Evolutionary conservation across 1,139 yeast genomes (phyloP).

Genomic region (Saccharomyces hybrid): DNA sequence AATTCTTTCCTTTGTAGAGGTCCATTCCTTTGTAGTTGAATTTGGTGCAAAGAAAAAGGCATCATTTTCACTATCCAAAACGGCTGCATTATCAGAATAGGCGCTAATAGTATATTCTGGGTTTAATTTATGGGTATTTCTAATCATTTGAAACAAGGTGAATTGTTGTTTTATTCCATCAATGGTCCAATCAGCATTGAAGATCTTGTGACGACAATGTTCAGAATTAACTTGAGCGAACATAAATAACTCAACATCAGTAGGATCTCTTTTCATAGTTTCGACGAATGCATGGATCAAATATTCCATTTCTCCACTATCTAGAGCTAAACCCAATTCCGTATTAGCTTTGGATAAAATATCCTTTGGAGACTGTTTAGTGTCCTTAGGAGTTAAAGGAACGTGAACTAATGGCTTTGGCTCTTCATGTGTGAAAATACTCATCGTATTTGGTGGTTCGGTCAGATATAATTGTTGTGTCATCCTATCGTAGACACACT

Average conservation of each 20-base stretch:
- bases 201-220: slow-evolving; percentile 98
- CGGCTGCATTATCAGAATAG: slow-evolving; percentile 97
- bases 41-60: slow-evolving; percentile 78
- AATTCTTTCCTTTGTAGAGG: slow-evolving; percentile 63
- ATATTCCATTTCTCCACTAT: slow-evolving; percentile 86
- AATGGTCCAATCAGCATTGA: slow-evolving; percentile 97
- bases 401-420: slow-evolving; percentile 84
- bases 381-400: slow-evolving; percentile 41
- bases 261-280: slow-evolving; percentile 80
- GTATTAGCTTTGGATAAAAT: slow-evolving; percentile 71
- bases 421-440: slow-evolving; percentile 65
- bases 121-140: slow-evolving; percentile 78
- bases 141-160: slow-evolving; percentile 87
- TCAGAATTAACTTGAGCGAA: slow-evolving; percentile 99
- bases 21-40: slow-evolving; percentile 63
- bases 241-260: slow-evolving; percentile 97
- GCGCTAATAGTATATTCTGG: slow-evolving; percentile 88
- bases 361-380: slow-evolving; percentile 38
- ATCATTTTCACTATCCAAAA: slow-evolving; percentile 67
- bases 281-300: slow-evolving; percentile 69
- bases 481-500: slow-evolving; percentile 87
- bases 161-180: slow-evolving; percentile 69
- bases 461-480: slow-evolving; percentile 65
- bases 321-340: slow-evolving; percentile 83
- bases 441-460: slow-evolving; percentile 53